phyloP scores from a whole-genome alignment of 2,329 filamentous ascomycete species.

The Botrytis squamosa region DNA sequence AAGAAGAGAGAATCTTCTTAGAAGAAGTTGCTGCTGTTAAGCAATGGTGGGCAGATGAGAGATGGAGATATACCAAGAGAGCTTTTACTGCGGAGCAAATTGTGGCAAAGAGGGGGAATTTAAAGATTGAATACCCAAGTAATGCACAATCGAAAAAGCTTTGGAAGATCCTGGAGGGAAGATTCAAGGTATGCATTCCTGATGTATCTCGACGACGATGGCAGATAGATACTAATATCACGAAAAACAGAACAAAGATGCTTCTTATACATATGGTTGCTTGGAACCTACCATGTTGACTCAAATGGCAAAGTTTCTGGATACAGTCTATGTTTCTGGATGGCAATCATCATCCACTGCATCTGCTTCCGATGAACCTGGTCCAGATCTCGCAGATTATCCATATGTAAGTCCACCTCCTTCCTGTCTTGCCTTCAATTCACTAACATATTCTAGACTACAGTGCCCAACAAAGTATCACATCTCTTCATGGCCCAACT shows the following conservation, averaged over 20 bases:
- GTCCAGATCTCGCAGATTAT: constrained; percentile 97
- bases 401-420: constrained; percentile 64
- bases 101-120: constrained; percentile 86
- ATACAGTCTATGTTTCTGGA: constrained; percentile 97
- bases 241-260: constrained; percentile 65
- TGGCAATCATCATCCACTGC: constrained; percentile 99
- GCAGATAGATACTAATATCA: not conserved
- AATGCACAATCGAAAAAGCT: constrained; percentile 90
- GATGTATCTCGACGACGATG: not conserved
- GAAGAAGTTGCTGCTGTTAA: constrained; percentile 86
- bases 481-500: constrained; percentile 98
- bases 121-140: constrained; percentile 89
- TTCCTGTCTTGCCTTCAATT: not conserved
- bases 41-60: constrained; percentile 88
- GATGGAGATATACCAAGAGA: constrained; percentile 91
- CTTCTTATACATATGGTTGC: constrained; percentile 94
- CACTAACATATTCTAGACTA: constrained; percentile 60
- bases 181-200: constrained; percentile 65
- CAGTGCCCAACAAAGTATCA: constrained; percentile 95
- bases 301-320: constrained; percentile 98
- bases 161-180: constrained; percentile 82
- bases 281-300: constrained; percentile 98
- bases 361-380: constrained; percentile 91
- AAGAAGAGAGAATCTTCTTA: constrained; percentile 55
- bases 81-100: constrained; percentile 97